Evolutionary conservation across 2,329 filamentous ascomycete species (phyloP).

Genomic region (Thermothelomyces thermophilus): DNA sequence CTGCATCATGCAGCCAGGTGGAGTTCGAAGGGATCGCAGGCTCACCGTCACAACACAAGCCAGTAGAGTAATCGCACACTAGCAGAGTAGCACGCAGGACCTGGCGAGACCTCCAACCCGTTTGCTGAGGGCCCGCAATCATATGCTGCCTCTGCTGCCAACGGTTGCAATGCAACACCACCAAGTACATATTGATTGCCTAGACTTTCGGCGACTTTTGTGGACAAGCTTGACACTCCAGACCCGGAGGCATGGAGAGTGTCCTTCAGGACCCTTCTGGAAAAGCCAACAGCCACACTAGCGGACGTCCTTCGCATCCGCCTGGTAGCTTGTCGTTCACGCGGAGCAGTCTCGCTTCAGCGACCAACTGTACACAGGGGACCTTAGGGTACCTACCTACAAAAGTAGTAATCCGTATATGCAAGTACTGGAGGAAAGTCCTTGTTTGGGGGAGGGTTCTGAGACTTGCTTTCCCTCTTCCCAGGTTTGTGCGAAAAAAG

Average conservation of each 20-base stretch:
- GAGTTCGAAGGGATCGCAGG: background rate
- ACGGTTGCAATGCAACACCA: constrained; percentile 8
- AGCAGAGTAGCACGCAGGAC: constrained; percentile 6
- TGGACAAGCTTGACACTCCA: background rate
- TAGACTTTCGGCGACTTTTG: background rate
- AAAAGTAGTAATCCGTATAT: too few relatives aligned
- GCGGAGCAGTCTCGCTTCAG: too few relatives aligned
- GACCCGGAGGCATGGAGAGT: constrained; percentile 2
- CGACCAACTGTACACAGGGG: too few relatives aligned
- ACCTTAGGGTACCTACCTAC: too few relatives aligned
- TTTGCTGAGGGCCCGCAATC: background rate
- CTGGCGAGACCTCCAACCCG: constrained; percentile 7
- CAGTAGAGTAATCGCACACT: constrained; percentile 1
- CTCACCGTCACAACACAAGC: background rate
- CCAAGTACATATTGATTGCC: too few relatives aligned
- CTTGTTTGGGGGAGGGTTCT: too few relatives aligned
- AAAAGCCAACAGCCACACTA: constrained; percentile 4
- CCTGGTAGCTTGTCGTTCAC: too few relatives aligned
- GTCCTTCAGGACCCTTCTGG: constrained; percentile 4
- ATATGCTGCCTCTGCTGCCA: constrained; percentile 3
- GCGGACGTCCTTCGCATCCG: background rate
- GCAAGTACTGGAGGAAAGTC: too few relatives aligned
- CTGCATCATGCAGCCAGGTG: background rate
- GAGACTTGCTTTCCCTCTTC: too few relatives aligned
- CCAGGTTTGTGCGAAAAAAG: background rate